Conservation (phyloP, 116 monocot genomes). For the Cymodocea nodosa region DNA sequence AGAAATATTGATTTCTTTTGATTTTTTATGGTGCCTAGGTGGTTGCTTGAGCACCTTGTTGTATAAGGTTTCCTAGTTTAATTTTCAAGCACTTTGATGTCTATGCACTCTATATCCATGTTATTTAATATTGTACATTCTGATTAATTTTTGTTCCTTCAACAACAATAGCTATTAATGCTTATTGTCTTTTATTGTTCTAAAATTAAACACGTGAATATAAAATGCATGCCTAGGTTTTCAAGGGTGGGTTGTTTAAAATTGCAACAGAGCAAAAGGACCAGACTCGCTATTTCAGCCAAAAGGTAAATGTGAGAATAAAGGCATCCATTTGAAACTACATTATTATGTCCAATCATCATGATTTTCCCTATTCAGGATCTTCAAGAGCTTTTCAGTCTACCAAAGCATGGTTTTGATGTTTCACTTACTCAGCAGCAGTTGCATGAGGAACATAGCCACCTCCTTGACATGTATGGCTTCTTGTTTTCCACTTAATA, state of each 20-base stretch:
- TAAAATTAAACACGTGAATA: background rate
- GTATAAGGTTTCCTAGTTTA: too few relatives aligned
- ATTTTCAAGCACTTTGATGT: too few relatives aligned
- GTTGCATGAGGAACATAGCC: constrained; percentile 73
- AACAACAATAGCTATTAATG: background rate
- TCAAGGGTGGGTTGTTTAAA: constrained; percentile 88
- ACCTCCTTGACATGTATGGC: constrained; percentile 40
- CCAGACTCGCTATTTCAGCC: constrained; percentile 90
- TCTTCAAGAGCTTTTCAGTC: constrained; percentile 78
- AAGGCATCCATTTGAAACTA: background rate
- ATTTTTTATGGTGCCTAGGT: too few relatives aligned
- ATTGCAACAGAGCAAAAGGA: constrained; percentile 97
- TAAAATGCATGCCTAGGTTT: constrained; percentile 33
- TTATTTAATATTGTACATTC: too few relatives aligned
- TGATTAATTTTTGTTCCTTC: too few relatives aligned
- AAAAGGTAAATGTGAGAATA: constrained; percentile 33
- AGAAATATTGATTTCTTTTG: too few relatives aligned
- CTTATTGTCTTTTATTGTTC: background rate
- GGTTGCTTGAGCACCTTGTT: too few relatives aligned
- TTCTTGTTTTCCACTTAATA: background rate
- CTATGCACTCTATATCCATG: too few relatives aligned
- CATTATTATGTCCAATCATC: background rate
- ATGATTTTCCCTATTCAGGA: constrained; percentile 31
- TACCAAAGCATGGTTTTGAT: constrained; percentile 92
- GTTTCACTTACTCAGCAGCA: constrained; percentile 73